These are phyloP conservation scores for Stephania japonica DNA, from an alignment of 164 flowering plant genomes.

Conservation along the genomic window DNA sequence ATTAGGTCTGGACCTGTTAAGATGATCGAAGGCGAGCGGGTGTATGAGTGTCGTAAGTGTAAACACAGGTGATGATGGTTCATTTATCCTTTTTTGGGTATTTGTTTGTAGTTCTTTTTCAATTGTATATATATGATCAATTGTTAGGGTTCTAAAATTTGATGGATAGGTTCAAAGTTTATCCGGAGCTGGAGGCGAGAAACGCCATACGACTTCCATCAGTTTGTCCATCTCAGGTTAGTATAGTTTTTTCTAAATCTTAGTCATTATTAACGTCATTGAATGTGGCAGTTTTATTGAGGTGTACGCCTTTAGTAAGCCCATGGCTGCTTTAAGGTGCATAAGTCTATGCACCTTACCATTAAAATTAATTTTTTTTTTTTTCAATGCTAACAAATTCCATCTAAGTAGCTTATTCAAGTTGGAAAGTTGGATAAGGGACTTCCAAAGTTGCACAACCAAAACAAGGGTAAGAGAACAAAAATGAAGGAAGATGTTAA, in stretches of 20 bases:
- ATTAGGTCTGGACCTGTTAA: constrained; percentile 81
- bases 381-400: too few relatives aligned
- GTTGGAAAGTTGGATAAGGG: too few relatives aligned
- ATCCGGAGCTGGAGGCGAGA: constrained; percentile 88
- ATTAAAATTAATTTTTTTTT: too few relatives aligned
- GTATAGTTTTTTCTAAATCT: background rate
- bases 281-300: too few relatives aligned
- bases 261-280: background rate
- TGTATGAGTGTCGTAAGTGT: constrained; percentile 71
- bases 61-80: constrained; percentile 42
- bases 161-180: constrained; percentile 54
- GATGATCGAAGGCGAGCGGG: constrained; percentile 90
- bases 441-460: too few relatives aligned
- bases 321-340: too few relatives aligned
- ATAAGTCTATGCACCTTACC: too few relatives aligned
- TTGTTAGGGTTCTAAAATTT: constrained; percentile 9
- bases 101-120: background rate
- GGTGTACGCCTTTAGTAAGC: too few relatives aligned
- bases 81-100: background rate
- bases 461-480: too few relatives aligned
- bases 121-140: background rate
- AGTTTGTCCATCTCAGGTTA: constrained; percentile 66
- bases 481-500: too few relatives aligned
- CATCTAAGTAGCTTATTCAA: too few relatives aligned
- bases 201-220: constrained; percentile 60